These are phyloP conservation scores for Tolypocladium capitatum DNA, from an alignment of 2,329 filamentous ascomycete genomes.

Conservation along the genomic window DNA sequence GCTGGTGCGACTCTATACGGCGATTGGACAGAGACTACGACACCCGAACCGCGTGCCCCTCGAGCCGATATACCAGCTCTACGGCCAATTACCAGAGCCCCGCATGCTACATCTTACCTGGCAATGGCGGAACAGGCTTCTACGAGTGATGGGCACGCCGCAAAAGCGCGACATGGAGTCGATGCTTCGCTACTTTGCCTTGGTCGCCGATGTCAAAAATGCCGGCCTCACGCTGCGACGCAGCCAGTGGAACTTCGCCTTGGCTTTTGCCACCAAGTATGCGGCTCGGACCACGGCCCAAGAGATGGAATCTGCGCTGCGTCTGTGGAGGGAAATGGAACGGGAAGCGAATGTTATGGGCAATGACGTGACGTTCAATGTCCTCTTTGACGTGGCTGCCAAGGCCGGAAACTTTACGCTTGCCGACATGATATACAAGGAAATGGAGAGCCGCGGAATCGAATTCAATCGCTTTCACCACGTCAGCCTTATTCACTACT, in stretches of 20 bases:
- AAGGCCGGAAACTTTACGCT: slow-evolving; percentile 74
- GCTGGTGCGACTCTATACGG: slow-evolving; percentile 25
- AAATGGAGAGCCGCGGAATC: slow-evolving; percentile 61
- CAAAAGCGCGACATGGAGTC: slow-evolving; percentile 40
- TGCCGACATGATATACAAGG: slow-evolving; percentile 71
- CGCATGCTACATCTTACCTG: slow-evolving; percentile 36
- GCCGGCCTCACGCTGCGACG: slow-evolving; percentile 54
- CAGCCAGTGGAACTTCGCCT: slow-evolving; percentile 71
- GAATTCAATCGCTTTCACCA: slow-evolving; percentile 67
- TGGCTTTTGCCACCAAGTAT: slow-evolving; percentile 66
- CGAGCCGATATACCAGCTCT: slow-evolving; percentile 34
- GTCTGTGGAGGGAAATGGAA: slow-evolving; percentile 87
- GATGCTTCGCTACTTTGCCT: slow-evolving; percentile 71
- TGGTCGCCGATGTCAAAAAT: slow-evolving; percentile 71
- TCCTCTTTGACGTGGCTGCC: slow-evolving; percentile 78
- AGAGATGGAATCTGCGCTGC: slow-evolving; percentile 48
- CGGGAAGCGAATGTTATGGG: slow-evolving; percentile 47
- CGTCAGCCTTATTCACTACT: slow-evolving; percentile 70
- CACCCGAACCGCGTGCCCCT: slow-evolving; percentile 27
- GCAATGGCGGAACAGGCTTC: slow-evolving; percentile 45
- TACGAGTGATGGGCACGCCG: slow-evolving; percentile 55
- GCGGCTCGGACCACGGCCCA: slow-evolving; percentile 46
- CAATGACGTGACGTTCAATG: slow-evolving; percentile 78
- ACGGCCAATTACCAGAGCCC: slow-evolving; percentile 36
- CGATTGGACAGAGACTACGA: slow-evolving; percentile 27